Conservation (phyloP, 805 yeast genomes). For the Saccharomyces paradoxus region DNA sequence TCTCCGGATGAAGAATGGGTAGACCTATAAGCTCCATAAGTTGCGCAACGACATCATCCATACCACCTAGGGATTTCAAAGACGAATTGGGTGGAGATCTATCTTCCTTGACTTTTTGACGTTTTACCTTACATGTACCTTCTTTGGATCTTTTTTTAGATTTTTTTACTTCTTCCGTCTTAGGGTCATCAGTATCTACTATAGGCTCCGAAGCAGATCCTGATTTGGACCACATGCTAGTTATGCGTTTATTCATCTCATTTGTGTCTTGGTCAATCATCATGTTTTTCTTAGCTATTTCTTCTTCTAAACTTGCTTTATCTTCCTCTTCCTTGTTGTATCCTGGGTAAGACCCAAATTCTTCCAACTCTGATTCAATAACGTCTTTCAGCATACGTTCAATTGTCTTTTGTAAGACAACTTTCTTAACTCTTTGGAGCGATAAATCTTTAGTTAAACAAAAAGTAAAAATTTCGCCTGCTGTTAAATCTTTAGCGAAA, state of each 20-base stretch:
- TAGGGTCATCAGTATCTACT: slow-evolving; percentile 7
- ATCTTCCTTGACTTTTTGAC: slow-evolving; percentile 41
- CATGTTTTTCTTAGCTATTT: slow-evolving; percentile 35
- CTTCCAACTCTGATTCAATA: slow-evolving; percentile 54
- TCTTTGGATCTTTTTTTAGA: slow-evolving; percentile 49
- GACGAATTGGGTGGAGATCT: slow-evolving; percentile 63
- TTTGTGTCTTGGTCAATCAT: slow-evolving; percentile 64
- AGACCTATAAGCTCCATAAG: slow-evolving; percentile 84
- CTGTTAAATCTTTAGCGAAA: slow-evolving; percentile 51
- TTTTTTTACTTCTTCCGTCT: slow-evolving; percentile 27
- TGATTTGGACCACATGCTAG: slow-evolving; percentile 51
- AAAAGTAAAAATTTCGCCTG: slow-evolving; percentile 45
- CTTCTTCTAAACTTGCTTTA: slow-evolving; percentile 29
- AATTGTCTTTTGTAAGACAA: slow-evolving; percentile 52
- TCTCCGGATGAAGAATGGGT: slow-evolving; percentile 91
- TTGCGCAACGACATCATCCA: slow-evolving; percentile 76
- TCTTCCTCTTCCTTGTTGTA: slow-evolving; percentile 25
- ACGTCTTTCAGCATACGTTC: slow-evolving; percentile 49
- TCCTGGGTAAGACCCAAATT: slow-evolving; percentile 31
- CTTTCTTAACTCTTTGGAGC: slow-evolving; percentile 61
- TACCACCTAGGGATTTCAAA: slow-evolving; percentile 77
- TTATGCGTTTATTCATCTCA: slow-evolving; percentile 67
- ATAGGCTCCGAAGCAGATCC: slow-evolving; percentile 5
- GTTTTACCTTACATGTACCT: slow-evolving; percentile 27
- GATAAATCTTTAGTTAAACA: slow-evolving; percentile 60